Percentiles rank a stretch among this genome's conserved stretches.
Conservation (phyloP, 129 eudicot species). For the Helichrysum umbraculigerum region DNA sequence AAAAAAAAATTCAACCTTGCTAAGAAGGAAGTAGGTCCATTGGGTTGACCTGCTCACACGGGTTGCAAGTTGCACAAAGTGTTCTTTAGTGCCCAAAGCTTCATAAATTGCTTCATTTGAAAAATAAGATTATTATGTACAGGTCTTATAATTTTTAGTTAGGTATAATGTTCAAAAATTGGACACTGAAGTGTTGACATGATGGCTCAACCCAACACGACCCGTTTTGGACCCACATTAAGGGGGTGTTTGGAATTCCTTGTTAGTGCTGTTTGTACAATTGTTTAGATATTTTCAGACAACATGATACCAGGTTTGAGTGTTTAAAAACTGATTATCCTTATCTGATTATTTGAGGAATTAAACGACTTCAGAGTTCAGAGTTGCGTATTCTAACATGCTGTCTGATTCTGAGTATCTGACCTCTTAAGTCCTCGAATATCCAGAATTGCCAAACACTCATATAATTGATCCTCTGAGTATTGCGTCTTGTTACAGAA, state of each 20-base stretch:
- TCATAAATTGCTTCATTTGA: not conserved
- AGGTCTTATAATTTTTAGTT: not conserved
- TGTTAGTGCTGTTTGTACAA: not conserved
- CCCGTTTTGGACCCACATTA: not conserved
- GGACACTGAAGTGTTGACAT: not conserved
- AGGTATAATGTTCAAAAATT: too few relatives aligned
- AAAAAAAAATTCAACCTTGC: not conserved
- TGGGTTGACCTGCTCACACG: not conserved
- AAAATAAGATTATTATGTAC: not conserved
- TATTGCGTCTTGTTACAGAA: not conserved
- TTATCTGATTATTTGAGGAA: conserved; percentile 4
- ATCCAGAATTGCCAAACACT: conserved; percentile 9
- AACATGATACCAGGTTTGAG: not conserved
- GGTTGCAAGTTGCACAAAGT: not conserved
- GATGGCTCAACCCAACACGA: not conserved
- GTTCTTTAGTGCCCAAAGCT: not conserved
- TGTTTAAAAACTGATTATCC: not conserved
- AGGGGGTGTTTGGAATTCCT: not conserved
- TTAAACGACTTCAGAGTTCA: conserved; percentile 4
- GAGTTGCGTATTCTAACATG: not conserved
- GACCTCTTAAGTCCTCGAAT: not conserved
- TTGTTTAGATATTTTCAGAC: not conserved
- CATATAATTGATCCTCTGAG: not conserved
- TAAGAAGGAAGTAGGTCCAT: not conserved
- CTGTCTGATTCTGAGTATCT: not conserved